Evolutionary conservation across 2,329 filamentous ascomycete species (phyloP).

Genomic region (Paecilomyces sp.): DNA sequence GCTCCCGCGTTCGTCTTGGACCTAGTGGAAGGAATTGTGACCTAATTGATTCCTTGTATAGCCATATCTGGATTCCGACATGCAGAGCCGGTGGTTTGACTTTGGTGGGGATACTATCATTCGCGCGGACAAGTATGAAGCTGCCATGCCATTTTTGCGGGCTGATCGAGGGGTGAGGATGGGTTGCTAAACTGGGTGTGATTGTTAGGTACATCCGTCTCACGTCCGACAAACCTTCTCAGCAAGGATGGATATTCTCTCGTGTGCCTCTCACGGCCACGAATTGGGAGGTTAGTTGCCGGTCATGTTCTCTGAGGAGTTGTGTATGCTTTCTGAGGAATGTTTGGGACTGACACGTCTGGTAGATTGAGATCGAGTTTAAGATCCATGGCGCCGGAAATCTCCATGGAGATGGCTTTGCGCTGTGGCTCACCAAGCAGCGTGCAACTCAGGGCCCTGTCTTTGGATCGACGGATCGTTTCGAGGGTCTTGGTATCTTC

Average conservation of each 20-base stretch:
- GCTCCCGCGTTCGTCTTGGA: background rate
- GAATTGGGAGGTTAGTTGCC: constrained; percentile 72
- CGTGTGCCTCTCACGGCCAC: constrained; percentile 91
- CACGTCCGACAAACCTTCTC: constrained; percentile 81
- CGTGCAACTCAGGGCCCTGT: constrained; percentile 73
- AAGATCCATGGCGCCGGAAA: constrained; percentile 83
- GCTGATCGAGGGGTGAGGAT: background rate
- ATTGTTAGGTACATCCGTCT: constrained; percentile 74
- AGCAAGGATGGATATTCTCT: constrained; percentile 89
- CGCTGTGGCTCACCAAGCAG: constrained; percentile 96
- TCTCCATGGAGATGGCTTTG: constrained; percentile 92
- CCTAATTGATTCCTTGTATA: constrained; percentile 31
- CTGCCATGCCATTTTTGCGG: background rate
- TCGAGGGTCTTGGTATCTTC: constrained; percentile 92
- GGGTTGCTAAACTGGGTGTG: constrained; percentile 5
- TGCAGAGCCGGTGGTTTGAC: constrained; percentile 98
- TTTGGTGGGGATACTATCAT: constrained; percentile 94
- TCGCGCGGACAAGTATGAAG: constrained; percentile 52
- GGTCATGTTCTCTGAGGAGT: background rate
- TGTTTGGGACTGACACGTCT: background rate
- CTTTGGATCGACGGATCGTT: constrained; percentile 80
- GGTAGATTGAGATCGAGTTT: constrained; percentile 82
- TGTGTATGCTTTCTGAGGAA: background rate
- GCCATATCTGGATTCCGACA: constrained; percentile 96
- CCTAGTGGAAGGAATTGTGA: background rate